phyloP scores from a whole-genome alignment of 1,139 yeast species.

The Zygosaccharomyces sapae region DNA sequence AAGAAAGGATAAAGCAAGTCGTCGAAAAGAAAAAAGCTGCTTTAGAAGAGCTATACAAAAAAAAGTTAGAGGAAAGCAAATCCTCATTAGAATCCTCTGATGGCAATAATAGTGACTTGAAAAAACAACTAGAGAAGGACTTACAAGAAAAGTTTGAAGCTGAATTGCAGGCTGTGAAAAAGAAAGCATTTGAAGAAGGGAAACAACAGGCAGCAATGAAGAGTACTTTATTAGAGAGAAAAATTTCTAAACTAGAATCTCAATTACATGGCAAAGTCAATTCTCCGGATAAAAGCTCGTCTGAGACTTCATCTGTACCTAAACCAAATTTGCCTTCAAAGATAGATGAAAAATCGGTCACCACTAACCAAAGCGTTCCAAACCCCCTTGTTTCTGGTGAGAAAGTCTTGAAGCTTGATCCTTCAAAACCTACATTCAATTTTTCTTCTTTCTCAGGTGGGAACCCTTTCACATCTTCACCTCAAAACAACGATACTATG shows the following conservation, averaged over 20 bases:
- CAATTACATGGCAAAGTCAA: constrained; percentile 15
- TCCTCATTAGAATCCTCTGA: constrained; percentile 11
- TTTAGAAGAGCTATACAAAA: constrained; percentile 28
- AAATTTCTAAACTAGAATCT: constrained; percentile 28
- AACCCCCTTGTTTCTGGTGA: constrained; percentile 11
- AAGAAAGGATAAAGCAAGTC: constrained; percentile 30
- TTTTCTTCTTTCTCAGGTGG: constrained; percentile 5
- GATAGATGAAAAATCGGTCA: constrained; percentile 11
- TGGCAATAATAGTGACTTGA: constrained; percentile 12
- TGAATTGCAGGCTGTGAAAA: constrained; percentile 36
- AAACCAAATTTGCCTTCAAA: constrained; percentile 9
- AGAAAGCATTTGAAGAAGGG: constrained; percentile 40
- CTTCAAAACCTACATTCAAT: constrained; percentile 9
- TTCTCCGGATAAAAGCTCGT: constrained; percentile 4
- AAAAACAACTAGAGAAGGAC: constrained; percentile 21
- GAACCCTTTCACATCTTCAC: constrained; percentile 17
- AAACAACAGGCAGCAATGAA: constrained; percentile 38
- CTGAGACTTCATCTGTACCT: not conserved
- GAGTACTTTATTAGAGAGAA: constrained; percentile 31
- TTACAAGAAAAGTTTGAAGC: constrained; percentile 22
- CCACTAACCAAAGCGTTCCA: not conserved
- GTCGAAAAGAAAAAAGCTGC: constrained; percentile 25
- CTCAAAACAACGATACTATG: constrained; percentile 1
- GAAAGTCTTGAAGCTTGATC: constrained; percentile 12
- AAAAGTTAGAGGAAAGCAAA: constrained; percentile 20